Evolutionary conservation across 1,284 basidiomycete species (phyloP), one percentile per base, ranked within the genome.

Genomic region (Boletus semigastroideus): DNA sequence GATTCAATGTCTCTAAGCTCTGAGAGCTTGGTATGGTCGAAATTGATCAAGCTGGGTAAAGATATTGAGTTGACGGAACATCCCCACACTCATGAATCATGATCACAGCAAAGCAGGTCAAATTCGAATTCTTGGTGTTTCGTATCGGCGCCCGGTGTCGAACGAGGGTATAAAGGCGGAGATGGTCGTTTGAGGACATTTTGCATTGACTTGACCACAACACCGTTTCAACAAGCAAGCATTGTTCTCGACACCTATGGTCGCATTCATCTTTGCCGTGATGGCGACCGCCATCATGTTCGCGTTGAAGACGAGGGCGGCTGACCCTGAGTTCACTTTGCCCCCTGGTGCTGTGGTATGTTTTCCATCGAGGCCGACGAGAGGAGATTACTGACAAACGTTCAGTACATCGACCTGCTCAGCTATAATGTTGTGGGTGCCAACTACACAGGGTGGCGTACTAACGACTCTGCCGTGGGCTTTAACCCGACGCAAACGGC

Each of bases 401-500:
- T 12, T 13, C 50, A 80, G 78, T 70, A 73, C 46, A 52, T 78
- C n/a, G 62, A 75, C 49, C 75, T 75, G 31, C 67, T 58, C 25
- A 67, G 70, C 9, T 78, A 78, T 53, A 72, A 74, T 17, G 76
- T 80, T 13, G 57, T 80, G 34, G 72, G 73, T 14, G 55, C 67
- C 10, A 68, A 74, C 55, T 68, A 65, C 30, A 27, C 53, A 2
- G 53, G 59, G 39, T 68, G 67, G 64, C 74, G 74, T 19, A 65
- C 61, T 31, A 66, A 71, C 20, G 46, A 66, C 34, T 64, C 74
- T 13, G 69, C 68, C 52, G 63, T 63, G 20, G 63, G 73, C 14
- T 78, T 79, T 59, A 79, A 80, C 55, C 78, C 77, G 5, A 74
- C 74, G 4, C 70, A 72, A 52, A 57, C 71, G 4, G 64, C 72